phyloP scores from a whole-genome alignment of 140 eudicot genomes.

The Senecio squalidus region DNA sequence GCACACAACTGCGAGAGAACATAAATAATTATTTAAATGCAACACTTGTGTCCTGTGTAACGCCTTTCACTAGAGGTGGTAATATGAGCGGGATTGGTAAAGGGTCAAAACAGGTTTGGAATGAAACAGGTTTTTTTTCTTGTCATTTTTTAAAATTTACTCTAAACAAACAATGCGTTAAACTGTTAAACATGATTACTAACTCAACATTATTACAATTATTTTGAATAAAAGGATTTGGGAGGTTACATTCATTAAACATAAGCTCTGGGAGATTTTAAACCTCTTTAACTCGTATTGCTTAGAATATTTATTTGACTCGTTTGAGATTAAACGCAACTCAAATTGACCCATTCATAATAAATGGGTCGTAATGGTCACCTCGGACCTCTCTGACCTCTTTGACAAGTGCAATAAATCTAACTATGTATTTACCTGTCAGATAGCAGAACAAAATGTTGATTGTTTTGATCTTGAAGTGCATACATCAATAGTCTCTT shows the following conservation, averaged over 20 bases:
- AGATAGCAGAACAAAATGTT: slow-evolving; percentile 59
- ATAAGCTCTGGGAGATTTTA: neutral
- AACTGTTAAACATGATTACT: neutral
- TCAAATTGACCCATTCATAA: neutral
- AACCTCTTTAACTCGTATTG: neutral
- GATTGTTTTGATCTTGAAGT: slow-evolving; percentile 53
- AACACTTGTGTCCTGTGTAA: neutral
- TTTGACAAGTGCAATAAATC: neutral
- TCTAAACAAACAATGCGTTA: neutral
- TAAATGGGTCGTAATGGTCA: neutral
- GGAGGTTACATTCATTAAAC: neutral
- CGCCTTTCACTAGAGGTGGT: neutral
- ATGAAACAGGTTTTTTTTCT: neutral
- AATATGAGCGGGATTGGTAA: neutral
- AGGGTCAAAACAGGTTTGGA: neutral
- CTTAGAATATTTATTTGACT: neutral
- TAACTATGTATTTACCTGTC: slow-evolving; percentile 41
- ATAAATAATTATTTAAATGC: neutral
- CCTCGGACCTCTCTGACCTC: neutral
- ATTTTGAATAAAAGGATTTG: neutral
- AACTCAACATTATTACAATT: neutral
- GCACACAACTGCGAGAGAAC: slow-evolving; percentile 53
- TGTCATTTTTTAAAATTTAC: neutral
- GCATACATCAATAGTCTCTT: slow-evolving; percentile 54
- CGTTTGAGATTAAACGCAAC: neutral